Evolutionary conservation across 2,329 filamentous ascomycete genomes (phyloP), one percentile per base, ranked within the genome.

Genomic region (Xylariaceae sp.): DNA sequence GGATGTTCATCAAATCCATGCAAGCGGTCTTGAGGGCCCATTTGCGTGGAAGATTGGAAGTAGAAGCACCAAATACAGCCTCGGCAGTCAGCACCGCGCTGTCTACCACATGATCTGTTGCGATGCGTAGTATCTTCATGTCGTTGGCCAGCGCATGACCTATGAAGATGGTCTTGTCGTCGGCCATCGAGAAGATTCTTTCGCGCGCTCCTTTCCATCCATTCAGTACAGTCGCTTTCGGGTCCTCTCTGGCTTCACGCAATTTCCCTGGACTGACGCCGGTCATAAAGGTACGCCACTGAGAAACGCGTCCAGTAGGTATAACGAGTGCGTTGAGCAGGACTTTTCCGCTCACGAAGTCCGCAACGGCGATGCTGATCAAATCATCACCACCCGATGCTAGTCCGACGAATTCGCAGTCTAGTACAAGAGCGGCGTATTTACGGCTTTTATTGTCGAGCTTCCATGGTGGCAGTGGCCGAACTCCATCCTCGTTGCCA

Each of bases 371-470:
- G 8, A 71, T 39, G 30, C 63, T 60, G 10, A 61, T 65, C 1
- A 72, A 62, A 39, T 69, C 68, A 48, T 30, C 50, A 51, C 11
- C 34, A 37, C 5, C 58, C 48, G 7, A 45, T 64, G 1, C 56
- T 0, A 77, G 66, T 11, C 66, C 69, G 4, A 77, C 77, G 78
- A 80, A 80, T 65, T 81, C 78, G 60, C 78, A 81, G 62, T 81
- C 78, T 6, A 81, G 64, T 0, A 71, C 74, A 2, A 81, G 72
- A 2, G 74, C 76, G 34, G 51, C 65, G 51, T 68, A 71, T 49
- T 51, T n/a, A 1, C 23, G 35, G 1, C 37, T 47, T 1, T 18
- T 8, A 2, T 10, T 37, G 5, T 30, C 53, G 13, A 45, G 34
- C 7, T 59, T 48, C 2, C 57, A 30, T 39, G 13, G 30, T 51